A percentile compares a stretch with the other conserved stretches of the same genome.
Evolutionary conservation across 2,329 filamentous ascomycete species (phyloP).

Genomic region (Ascochyta fabae): DNA sequence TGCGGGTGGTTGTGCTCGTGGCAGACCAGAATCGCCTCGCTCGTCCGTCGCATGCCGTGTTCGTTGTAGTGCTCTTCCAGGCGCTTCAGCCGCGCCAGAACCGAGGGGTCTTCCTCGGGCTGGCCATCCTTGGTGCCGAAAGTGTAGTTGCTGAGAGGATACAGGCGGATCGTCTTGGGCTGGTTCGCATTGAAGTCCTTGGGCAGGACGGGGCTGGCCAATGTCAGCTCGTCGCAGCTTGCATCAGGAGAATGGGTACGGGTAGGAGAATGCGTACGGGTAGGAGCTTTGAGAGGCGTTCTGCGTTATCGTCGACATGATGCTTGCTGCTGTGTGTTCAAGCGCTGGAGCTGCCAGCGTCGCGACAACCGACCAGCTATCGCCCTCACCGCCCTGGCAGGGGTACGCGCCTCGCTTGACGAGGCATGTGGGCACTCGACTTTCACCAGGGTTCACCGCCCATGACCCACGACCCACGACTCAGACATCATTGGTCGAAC

Average conservation of each 20-base stretch:
- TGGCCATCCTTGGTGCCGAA: slow-evolving; percentile 99
- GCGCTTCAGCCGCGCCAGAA: slow-evolving; percentile 87
- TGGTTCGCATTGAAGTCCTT: slow-evolving; percentile 88
- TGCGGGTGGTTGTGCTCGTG: slow-evolving; percentile 99
- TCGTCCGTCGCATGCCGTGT: slow-evolving; percentile 96
- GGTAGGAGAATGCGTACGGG: slow-evolving; percentile 67
- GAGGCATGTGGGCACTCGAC: slow-evolving; percentile 5
- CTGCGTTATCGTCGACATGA: slow-evolving; percentile 85
- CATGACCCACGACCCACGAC: neutral
- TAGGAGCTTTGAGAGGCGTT: slow-evolving; percentile 77
- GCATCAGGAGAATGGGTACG: slow-evolving; percentile 51
- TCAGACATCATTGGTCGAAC: slow-evolving; percentile 9
- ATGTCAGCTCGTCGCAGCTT: slow-evolving; percentile 6
- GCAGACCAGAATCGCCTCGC: slow-evolving; percentile 95
- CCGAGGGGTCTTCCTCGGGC: slow-evolving; percentile 95
- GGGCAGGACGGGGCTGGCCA: slow-evolving; percentile 72
- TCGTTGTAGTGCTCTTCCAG: slow-evolving; percentile 93
- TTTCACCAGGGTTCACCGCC: slow-evolving; percentile 5
- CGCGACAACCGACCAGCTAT: slow-evolving; percentile 21
- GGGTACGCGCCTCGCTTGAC: slow-evolving; percentile 3
- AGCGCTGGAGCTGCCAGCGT: slow-evolving; percentile 8
- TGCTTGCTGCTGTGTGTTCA: slow-evolving; percentile 7
- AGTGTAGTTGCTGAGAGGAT: slow-evolving; percentile 96
- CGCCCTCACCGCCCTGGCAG: slow-evolving; percentile 13
- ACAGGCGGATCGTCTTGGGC: slow-evolving; percentile 86